Evolutionary conservation across 2,329 filamentous ascomycete genomes (phyloP), one percentile per base, ranked within the genome.

Genomic region (Fusarium cicatricum): DNA sequence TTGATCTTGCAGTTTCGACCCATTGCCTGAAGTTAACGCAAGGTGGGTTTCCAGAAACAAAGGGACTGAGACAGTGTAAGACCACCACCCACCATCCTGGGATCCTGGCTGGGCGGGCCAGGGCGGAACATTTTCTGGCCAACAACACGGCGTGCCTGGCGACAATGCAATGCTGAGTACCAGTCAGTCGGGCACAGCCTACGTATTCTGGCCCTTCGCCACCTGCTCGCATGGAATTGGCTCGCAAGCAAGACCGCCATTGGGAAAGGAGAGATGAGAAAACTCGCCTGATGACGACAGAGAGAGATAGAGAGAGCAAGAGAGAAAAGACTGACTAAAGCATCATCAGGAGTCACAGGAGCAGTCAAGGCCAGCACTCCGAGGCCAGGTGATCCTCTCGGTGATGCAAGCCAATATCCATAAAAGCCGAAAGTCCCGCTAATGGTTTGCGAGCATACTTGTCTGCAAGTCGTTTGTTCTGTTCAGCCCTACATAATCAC

Each of bases 401-500:
- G 52, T n/a, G 19, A 36, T 43, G 32, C 26, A 37, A 63, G 39
- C 42, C 42, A 52, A 51, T 55, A 29, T 49, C 52, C 49, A 61
- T 69, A 63, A 68, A 61, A 48, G 54, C 66, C 64, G 56, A 51
- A 40, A 29, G 52, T 59, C 53, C 66, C 66, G 55, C 58, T 55
- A 48, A 49, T 40, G 51, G 46, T 29, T 61, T 31, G 40, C 12
- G 36, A 61, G 44, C 34, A 15, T 45, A 32, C 43, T 33, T 51
- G 48, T 55, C 36, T 63, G 15, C 45, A 56, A 44, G 49, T 47
- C 57, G 39, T 48, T 58, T 37, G 14, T 42, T 54, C 40, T 23
- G 31, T 49, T 68, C 66, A 69, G 62, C 60, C 64, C 58, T 69
- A 67, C 55, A 53, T 49, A 67, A 63, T 14, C 38, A 23, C 56